Conservation (phyloP, 208 protist genomes). For the Leishmania guyanensis region DNA sequence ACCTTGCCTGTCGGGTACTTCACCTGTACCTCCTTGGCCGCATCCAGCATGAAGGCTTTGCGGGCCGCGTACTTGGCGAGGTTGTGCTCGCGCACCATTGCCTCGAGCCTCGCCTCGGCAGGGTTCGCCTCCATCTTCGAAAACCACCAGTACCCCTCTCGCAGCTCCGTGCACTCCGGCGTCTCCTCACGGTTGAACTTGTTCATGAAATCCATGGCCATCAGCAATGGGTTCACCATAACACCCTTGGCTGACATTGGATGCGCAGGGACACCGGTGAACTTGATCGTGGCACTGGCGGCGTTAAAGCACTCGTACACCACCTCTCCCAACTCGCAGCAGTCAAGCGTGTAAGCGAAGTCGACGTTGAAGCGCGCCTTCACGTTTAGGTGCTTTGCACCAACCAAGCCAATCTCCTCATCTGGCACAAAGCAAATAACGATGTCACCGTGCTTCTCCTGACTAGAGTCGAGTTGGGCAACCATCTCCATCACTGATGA, state of each 20-base stretch:
- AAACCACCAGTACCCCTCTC: slow-evolving; percentile 87
- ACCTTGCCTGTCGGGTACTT: slow-evolving; percentile 74
- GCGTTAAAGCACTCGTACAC: slow-evolving; percentile 90
- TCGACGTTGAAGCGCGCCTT: slow-evolving; percentile 75
- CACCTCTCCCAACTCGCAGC: slow-evolving; percentile 84
- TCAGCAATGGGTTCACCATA: slow-evolving; percentile 84
- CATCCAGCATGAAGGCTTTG: slow-evolving; percentile 54
- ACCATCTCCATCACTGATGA: slow-evolving; percentile 84
- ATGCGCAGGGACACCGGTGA: slow-evolving; percentile 79
- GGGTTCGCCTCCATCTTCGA: slow-evolving; percentile 59
- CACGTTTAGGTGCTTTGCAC: slow-evolving; percentile 82
- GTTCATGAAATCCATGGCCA: slow-evolving; percentile 81
- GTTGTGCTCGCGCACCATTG: slow-evolving; percentile 82
- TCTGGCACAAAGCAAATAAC: slow-evolving; percentile 85
- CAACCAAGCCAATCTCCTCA: slow-evolving; percentile 85
- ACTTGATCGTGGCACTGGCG: slow-evolving; percentile 52
- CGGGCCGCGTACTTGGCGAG: slow-evolving; percentile 46
- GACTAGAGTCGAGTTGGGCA: slow-evolving; percentile 40
- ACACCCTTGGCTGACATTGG: slow-evolving; percentile 90
- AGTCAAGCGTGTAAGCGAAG: slow-evolving; percentile 89
- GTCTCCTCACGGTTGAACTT: slow-evolving; percentile 72
- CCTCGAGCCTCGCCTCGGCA: slow-evolving; percentile 47
- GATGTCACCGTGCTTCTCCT: slow-evolving; percentile 70
- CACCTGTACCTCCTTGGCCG: slow-evolving; percentile 46
- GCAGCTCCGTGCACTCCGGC: slow-evolving; percentile 76